These are phyloP conservation scores for Suillus plorans DNA, from an alignment of 768 basidiomycete genomes.

Conservation along the genomic window DNA sequence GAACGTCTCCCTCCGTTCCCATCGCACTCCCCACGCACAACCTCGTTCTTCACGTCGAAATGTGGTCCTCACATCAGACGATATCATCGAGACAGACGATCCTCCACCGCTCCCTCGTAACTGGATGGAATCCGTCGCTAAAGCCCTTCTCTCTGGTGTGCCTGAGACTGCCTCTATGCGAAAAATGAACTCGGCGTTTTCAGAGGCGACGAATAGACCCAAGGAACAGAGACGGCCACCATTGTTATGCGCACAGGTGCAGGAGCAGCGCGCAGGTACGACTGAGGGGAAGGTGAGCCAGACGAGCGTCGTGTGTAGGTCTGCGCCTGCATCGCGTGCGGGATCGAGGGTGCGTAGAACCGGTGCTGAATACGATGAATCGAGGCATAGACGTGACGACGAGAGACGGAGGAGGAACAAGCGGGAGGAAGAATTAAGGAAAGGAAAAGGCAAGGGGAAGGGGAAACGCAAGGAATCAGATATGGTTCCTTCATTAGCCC, in stretches of 20 bases:
- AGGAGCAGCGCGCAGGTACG: conserved; percentile 27
- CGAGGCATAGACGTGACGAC: conserved; percentile 17
- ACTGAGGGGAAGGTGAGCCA: conserved; percentile 42
- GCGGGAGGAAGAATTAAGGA: conserved; percentile 19
- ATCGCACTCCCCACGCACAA: conserved; percentile 34
- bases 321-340: conserved; percentile 66
- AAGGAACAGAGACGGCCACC: conserved; percentile 28
- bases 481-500: conserved; percentile 61
- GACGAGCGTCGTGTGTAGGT: conserved; percentile 64
- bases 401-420: conserved; percentile 23
- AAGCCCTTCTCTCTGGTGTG: conserved; percentile 55
- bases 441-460: conserved; percentile 23
- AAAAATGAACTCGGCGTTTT: conserved; percentile 22
- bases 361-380: conserved; percentile 19
- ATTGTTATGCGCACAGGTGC: conserved; percentile 33
- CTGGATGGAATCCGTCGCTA: conserved; percentile 74
- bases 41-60: conserved; percentile 16
- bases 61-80: conserved; percentile 35
- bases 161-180: conserved; percentile 24
- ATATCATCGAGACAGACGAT: conserved; percentile 21
- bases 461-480: conserved; percentile 32
- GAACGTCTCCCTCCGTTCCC: conserved; percentile 34
- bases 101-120: conserved; percentile 59
- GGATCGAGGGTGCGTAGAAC: conserved; percentile 41
- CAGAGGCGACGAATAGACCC: conserved; percentile 26